These are phyloP conservation scores for Aspergillus ostianus DNA, from an alignment of 495 filamentous ascomycete genomes.

Conservation along the genomic window DNA sequence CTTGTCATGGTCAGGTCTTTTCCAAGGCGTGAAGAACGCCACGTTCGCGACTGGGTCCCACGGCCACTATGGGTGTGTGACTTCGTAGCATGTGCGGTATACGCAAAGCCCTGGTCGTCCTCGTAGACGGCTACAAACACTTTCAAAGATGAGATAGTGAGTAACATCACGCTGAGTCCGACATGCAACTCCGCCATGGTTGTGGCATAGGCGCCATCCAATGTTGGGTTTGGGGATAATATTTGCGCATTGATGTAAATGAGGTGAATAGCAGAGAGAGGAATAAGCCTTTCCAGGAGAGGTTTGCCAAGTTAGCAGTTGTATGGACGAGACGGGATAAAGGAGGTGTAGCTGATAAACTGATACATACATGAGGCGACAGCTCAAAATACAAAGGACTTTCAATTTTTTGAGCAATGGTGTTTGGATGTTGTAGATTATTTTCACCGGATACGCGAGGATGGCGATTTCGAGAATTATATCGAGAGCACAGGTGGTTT, in stretches of 20 bases:
- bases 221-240: slow-evolving; percentile 18
- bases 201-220: slow-evolving; percentile 25
- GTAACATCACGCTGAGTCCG: slow-evolving; percentile 21
- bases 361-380: no score
- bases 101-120: slow-evolving; percentile 30
- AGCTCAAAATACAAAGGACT: slow-evolving; percentile 21
- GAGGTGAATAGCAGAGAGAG: slow-evolving; percentile 24
- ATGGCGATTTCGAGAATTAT: slow-evolving; percentile 24
- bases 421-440: slow-evolving; percentile 22
- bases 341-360: no score
- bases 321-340: no score
- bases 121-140: slow-evolving; percentile 42
- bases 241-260: slow-evolving; percentile 22
- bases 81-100: slow-evolving; percentile 14
- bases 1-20: no score
- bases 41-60: no score
- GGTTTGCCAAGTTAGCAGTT: no score
- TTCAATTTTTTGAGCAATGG: slow-evolving; percentile 17
- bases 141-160: slow-evolving; percentile 33
- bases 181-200: slow-evolving; percentile 27
- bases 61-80: not conserved
- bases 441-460: slow-evolving; percentile 15
- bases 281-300: no score
- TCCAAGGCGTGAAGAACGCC: no score
- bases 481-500: slow-evolving; percentile 25